Conservation (phyloP, 2,329 filamentous ascomycete genomes). For the Magnaporthales sp. region DNA sequence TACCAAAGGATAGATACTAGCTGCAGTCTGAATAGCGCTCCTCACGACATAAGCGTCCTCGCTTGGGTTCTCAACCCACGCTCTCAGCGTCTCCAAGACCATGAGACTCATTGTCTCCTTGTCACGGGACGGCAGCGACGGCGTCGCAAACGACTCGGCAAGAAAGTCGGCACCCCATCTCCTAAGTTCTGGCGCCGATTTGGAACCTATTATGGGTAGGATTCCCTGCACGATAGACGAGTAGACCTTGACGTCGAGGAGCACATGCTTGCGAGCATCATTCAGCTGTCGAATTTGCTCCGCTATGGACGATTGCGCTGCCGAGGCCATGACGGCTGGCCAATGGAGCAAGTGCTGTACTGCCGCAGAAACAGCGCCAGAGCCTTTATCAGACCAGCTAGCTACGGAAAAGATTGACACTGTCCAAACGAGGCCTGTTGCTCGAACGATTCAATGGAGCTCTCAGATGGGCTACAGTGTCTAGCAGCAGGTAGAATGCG, state of each 20-base stretch:
- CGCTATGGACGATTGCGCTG: constrained; percentile 42
- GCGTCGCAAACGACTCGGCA: constrained; percentile 90
- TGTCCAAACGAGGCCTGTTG: neutral
- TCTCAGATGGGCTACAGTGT: neutral
- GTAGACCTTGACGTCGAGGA: constrained; percentile 82
- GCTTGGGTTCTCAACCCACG: constrained; percentile 59
- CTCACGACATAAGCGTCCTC: constrained; percentile 77
- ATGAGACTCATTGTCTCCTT: constrained; percentile 74
- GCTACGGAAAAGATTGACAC: neutral
- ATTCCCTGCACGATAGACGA: constrained; percentile 86
- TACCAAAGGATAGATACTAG: constrained; percentile 87
- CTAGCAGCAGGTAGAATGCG: no score
- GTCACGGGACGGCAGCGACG: constrained; percentile 65
- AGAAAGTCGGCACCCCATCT: constrained; percentile 96
- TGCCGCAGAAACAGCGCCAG: neutral
- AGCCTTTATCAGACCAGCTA: neutral
- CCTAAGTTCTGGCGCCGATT: constrained; percentile 69
- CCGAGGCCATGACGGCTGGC: neutral
- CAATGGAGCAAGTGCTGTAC: neutral
- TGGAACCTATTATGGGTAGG: constrained; percentile 77
- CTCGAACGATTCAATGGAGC: neutral
- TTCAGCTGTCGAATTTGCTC: constrained; percentile 84
- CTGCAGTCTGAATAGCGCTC: constrained; percentile 77
- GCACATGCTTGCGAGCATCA: constrained; percentile 80
- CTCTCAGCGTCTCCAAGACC: constrained; percentile 69